phyloP scores from a whole-genome alignment of 2,329 filamentous ascomycete species.

The Ascochyta pisi region DNA sequence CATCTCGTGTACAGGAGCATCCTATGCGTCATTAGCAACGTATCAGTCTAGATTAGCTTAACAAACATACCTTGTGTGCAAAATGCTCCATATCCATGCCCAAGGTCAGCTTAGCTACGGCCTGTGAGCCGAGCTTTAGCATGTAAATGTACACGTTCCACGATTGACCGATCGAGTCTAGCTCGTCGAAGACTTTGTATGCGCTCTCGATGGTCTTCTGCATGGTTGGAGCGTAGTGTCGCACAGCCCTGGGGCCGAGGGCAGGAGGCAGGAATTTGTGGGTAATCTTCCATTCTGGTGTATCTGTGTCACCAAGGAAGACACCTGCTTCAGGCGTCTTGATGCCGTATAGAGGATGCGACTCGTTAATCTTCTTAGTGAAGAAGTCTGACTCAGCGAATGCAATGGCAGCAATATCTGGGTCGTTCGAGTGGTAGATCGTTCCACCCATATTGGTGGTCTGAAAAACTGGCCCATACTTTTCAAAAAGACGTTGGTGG shows the following conservation, averaged over 20 bases:
- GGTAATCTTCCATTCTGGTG: conserved; percentile 57
- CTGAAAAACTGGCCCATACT: conserved; percentile 49
- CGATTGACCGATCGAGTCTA: conserved; percentile 56
- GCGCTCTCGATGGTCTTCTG: conserved; percentile 60
- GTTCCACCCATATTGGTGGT: conserved; percentile 48
- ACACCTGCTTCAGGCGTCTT: conserved; percentile 40
- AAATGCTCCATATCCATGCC: conserved; percentile 57
- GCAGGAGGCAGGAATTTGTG: conserved; percentile 70
- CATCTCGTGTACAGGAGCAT: conserved; percentile 61
- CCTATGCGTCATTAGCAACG: conserved; percentile 16
- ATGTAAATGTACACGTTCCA: conserved; percentile 60
- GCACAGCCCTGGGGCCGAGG: conserved; percentile 65
- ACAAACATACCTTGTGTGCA: conserved; percentile 12
- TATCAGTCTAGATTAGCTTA: too few species aligned
- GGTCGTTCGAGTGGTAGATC: conserved; percentile 48
- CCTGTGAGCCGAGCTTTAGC: conserved; percentile 56
- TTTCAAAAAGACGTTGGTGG: conserved; percentile 50
- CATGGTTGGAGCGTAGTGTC: conserved; percentile 67
- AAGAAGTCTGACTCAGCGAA: conserved; percentile 48
- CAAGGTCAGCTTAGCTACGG: conserved; percentile 54
- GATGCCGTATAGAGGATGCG: conserved; percentile 43
- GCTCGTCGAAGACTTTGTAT: conserved; percentile 56
- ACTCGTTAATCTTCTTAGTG: conserved; percentile 51
- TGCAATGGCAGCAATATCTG: conserved; percentile 40
- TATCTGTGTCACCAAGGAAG: conserved; percentile 57